phyloP scores from a whole-genome alignment of 2,329 filamentous ascomycete species.

The Trichoderma arundinaceum region DNA sequence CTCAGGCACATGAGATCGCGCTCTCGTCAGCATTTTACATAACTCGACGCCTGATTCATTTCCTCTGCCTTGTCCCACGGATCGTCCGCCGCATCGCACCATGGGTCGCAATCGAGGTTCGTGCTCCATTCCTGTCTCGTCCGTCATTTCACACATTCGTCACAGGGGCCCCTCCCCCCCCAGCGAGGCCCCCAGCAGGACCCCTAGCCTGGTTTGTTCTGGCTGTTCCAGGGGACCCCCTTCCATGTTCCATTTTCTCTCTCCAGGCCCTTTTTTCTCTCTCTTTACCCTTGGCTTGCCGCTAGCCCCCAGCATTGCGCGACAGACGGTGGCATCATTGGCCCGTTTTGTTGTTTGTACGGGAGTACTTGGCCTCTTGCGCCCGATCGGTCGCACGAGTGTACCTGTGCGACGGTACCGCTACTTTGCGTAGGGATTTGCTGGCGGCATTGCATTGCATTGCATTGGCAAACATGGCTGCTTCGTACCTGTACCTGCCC shows the following conservation, averaged over 20 bases:
- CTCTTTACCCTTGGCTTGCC: slow-evolving; percentile 1
- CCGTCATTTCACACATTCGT: slow-evolving; percentile 18
- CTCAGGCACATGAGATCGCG: slow-evolving; percentile 20
- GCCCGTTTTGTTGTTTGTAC: neutral
- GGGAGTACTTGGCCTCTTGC: too few relatives aligned
- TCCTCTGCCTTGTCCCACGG: neutral
- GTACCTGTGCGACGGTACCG: too few relatives aligned
- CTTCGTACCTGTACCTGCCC: too few relatives aligned
- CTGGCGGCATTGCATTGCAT: neutral
- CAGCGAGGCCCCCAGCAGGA: slow-evolving; percentile 20
- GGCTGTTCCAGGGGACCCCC: slow-evolving; percentile 10
- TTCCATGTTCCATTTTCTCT: slow-evolving; percentile 1
- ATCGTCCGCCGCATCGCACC: slow-evolving; percentile 38
- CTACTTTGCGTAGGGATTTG: neutral
- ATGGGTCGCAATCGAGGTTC: slow-evolving; percentile 63
- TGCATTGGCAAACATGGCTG: too few relatives aligned
- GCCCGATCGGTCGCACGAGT: too few relatives aligned
- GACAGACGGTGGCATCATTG: slow-evolving; percentile 19
- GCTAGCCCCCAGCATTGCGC: slow-evolving; percentile 27
- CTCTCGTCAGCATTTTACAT: neutral
- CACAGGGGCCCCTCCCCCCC: slow-evolving; percentile 9
- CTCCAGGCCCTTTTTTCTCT: slow-evolving; percentile 1
- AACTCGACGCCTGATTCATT: neutral
- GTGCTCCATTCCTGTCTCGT: slow-evolving; percentile 42
- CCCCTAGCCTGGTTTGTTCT: slow-evolving; percentile 15